A percentile compares a stretch with the other conserved stretches of the same genome.
Evolutionary conservation across 1,284 basidiomycete genomes (phyloP).

Genomic region (Cutaneotrichosporon arboriforme): DNA sequence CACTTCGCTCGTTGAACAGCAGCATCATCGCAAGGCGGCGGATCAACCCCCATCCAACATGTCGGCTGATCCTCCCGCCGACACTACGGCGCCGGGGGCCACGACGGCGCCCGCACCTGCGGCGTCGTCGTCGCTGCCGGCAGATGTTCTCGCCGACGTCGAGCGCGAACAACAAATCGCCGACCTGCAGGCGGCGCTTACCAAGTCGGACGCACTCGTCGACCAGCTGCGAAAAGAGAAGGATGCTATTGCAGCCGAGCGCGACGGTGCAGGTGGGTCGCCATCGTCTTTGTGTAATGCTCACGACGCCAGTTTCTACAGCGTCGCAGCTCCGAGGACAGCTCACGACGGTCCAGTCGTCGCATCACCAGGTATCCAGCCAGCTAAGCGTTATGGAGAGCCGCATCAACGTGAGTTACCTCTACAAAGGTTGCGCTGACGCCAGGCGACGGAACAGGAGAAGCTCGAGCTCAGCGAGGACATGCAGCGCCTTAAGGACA

Average conservation of each 20-base stretch:
- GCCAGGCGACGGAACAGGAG: slow-evolving; percentile 38
- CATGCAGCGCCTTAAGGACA: slow-evolving; percentile 34
- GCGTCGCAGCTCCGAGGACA: slow-evolving; percentile 38
- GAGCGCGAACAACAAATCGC: slow-evolving; percentile 44
- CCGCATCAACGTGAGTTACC: slow-evolving; percentile 29
- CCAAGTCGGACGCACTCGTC: slow-evolving; percentile 31
- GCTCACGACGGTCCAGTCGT: slow-evolving; percentile 35
- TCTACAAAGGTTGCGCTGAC: neutral
- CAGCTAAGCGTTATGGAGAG: slow-evolving; percentile 36
- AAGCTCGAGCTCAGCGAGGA: slow-evolving; percentile 43
- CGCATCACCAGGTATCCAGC: slow-evolving; percentile 28
- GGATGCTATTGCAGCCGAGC: slow-evolving; percentile 22
- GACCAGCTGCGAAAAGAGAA: slow-evolving; percentile 33
- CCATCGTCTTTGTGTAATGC: neutral
- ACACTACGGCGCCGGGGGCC: neutral
- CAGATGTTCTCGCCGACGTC: slow-evolving; percentile 38
- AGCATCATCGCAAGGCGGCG: neutral
- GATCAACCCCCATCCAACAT: slow-evolving; percentile 7
- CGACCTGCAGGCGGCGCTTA: slow-evolving; percentile 33
- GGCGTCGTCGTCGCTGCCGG: slow-evolving; percentile 8
- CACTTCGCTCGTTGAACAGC: too few relatives aligned
- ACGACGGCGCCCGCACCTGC: neutral
- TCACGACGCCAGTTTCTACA: slow-evolving; percentile 24
- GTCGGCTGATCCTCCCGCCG: slow-evolving; percentile 13
- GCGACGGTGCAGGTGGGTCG: slow-evolving; percentile 33